These are phyloP conservation scores for Tranzscheliella williamsii DNA, from an alignment of 1,284 basidiomycete species.

Conservation along the genomic window DNA sequence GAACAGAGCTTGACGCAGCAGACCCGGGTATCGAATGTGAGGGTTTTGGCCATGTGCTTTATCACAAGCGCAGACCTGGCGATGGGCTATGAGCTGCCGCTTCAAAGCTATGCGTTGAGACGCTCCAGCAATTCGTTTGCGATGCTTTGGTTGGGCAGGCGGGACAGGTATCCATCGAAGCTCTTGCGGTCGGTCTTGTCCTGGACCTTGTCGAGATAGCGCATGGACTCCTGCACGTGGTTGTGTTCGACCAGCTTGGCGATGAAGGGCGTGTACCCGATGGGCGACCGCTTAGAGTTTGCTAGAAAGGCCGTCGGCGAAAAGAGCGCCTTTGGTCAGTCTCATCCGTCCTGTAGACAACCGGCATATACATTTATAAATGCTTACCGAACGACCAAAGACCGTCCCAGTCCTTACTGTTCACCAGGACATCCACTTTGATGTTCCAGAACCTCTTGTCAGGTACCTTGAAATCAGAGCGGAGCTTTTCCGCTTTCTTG, in stretches of 20 bases:
- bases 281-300: conserved; percentile 73
- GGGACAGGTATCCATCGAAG: conserved; percentile 17
- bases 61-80: no score
- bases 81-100: no score
- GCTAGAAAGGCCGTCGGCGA: neutral
- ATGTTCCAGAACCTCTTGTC: conserved; percentile 51
- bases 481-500: conserved; percentile 54
- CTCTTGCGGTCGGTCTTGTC: conserved; percentile 44
- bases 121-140: conserved; percentile 31
- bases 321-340: no score
- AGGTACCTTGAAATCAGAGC: conserved; percentile 53
- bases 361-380: no score
- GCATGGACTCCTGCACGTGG: conserved; percentile 43
- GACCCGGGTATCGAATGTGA: no score
- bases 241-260: conserved; percentile 45
- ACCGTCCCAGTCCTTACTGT: conserved; percentile 41
- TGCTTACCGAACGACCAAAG: conserved; percentile 42
- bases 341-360: no score
- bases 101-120: conserved; percentile 26
- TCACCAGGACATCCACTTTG: conserved; percentile 37
- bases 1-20: no score
- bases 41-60: no score
- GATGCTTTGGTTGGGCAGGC: conserved; percentile 15
- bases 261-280: conserved; percentile 71
- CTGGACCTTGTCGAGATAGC: conserved; percentile 40